Evolutionary conservation across 805 yeast species (phyloP), one percentile per base, ranked within the genome.

Genomic region (Saccharomycopsis babjevae): DNA sequence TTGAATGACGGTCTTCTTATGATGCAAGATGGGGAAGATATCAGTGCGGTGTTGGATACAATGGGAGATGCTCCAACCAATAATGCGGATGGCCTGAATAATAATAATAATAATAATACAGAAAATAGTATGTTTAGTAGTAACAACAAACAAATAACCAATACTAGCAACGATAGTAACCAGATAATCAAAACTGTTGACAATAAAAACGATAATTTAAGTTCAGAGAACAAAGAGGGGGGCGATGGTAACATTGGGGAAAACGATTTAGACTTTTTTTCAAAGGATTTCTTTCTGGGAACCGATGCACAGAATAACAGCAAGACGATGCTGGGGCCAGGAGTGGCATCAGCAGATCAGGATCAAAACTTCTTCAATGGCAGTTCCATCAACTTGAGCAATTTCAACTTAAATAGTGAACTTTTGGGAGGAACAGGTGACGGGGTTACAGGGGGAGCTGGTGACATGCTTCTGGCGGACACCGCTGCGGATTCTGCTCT

Each of bases 321-420:
- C 32, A 57, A 50, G 25, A 18, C 25, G 15, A 7, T 22, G 7
- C 5, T 32, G 18, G 56, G 28, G 13, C n/a, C 46, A 2, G 43
- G 50, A 8, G 3, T 11, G 3, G 25, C 32, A n/a, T 22, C 52
- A 1, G 22, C 52, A 4, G 50, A 60, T 34, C 57, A 57, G 7
- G 58, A 57, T 15, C 39, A 57, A 22, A 56, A 59, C 15, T 52
- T 54, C 30, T 60, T 57, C 46, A 57, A 55, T 39, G 59, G 46
- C 18, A 39, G 52, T n/a, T 50, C 58, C 18, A 28, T 63, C 13
- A 60, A 63, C 52, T 54, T 63, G 56, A 54, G 59, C 34, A 64
- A 58, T 42, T 63, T 63, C 56, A 63, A 61, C 30, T 54, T 63
- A 43, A 52, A 59, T 54, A 46, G 52, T 7, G 52, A 46, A 5